Base-by-base conservation (phyloP, 2,329 filamentous ascomycete species). In the Apiospora malaysiana region DNA sequence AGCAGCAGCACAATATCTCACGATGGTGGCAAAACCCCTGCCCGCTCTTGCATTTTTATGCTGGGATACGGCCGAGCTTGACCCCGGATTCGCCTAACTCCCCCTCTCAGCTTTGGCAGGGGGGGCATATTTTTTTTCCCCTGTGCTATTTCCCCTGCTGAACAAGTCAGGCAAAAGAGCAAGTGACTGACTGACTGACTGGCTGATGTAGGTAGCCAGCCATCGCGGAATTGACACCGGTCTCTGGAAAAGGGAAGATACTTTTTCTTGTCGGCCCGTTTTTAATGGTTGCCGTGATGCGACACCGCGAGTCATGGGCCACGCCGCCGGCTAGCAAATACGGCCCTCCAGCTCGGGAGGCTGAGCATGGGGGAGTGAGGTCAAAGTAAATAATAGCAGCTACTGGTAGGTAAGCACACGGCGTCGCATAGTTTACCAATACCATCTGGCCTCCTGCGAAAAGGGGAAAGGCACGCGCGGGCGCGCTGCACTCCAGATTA, bases 261-360 rank as follows among this genome's bases (percentile, higher is more conserved):
- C 18, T 40, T 14, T 45, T 63, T 40, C 8, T 45, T 63, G 18
- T 40, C 56, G 56, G 56, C 56, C 56, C 56, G 56, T 40, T 63
- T 63, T 63, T 63, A 40, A 63, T 40, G 27, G 18, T n/a, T 63
- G 56, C 56, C 56, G 56, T 63, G 56, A 63, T 63, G 56, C 56
- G 56, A 63, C 56, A 40, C 27, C 6, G 21, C 56, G 56, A 63
- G 56, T 63, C 56, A 63, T 63, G 56, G 12, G 10, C 56, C 8
- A n/a, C 56, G 27, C 5, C 32, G 32, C 18, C 56, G 56, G 32
- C 21, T 63, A 40, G 56, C 32, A n/a, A n/a, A 63, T 40, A 63
- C 56, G 32, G 27, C 56, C 27, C 6, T 63, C 56, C 12, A 40
- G 32, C 18, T 63, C 32, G 18, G 32, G 56, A 63, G 56, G 56